These are phyloP conservation scores for Naematelia aurantialba DNA, from an alignment of 768 basidiomycete species.

Conservation along the genomic window DNA sequence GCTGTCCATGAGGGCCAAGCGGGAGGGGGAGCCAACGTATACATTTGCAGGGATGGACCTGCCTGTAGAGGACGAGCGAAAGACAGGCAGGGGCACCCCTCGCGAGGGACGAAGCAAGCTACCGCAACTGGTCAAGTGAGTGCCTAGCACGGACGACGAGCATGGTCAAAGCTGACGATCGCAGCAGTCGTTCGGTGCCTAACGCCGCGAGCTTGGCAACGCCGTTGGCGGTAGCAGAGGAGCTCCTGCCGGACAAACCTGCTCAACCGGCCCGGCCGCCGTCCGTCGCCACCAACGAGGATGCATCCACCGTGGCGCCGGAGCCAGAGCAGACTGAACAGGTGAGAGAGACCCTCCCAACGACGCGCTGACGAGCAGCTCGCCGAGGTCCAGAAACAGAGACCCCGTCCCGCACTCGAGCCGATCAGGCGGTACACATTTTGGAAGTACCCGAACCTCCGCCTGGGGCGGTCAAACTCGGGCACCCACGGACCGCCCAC, in stretches of 20 bases:
- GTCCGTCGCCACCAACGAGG: background rate
- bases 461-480: conserved; percentile 16
- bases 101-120: conserved; percentile 14
- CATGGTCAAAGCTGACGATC: background rate
- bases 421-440: conserved; percentile 18
- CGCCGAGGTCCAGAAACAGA: too few relatives aligned
- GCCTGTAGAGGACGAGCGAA: conserved; percentile 53
- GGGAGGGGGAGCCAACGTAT: conserved; percentile 12
- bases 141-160: background rate
- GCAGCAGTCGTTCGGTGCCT: conserved; percentile 10
- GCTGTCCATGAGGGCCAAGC: conserved; percentile 52
- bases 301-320: background rate
- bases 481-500: conserved; percentile 11
- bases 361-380: too few relatives aligned
- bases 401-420: background rate
- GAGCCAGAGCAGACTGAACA: background rate
- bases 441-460: conserved; percentile 22
- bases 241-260: conserved; percentile 8
- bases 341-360: too few relatives aligned
- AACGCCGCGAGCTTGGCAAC: conserved; percentile 19
- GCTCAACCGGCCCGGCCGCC: background rate
- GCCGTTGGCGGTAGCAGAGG: conserved; percentile 30
- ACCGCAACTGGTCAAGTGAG: conserved; percentile 26
- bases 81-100: conserved; percentile 1
- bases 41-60: conserved; percentile 22